Percentiles rank a stretch among this genome's conserved stretches.
Evolutionary conservation across 805 yeast genomes (phyloP).

Genomic region (Myxozyma vanderwaltii): DNA sequence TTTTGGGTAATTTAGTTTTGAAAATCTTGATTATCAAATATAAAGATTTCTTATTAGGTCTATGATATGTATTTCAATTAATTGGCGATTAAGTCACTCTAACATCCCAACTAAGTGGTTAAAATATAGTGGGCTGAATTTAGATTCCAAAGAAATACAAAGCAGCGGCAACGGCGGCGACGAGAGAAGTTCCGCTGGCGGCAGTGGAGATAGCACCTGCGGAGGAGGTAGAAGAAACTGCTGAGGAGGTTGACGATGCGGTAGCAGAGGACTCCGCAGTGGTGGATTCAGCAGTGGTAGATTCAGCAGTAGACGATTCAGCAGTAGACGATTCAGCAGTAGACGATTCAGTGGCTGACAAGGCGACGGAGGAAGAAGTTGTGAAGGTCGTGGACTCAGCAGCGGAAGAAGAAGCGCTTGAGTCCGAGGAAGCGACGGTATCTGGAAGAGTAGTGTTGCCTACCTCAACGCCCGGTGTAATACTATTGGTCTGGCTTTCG

Average conservation of each 20-base stretch:
- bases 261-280: constrained; percentile 1
- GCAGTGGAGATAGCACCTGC: constrained; percentile 11
- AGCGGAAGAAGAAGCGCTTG: constrained; percentile 5
- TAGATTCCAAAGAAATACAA: neutral
- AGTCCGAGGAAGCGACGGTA: constrained; percentile 6
- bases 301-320: neutral
- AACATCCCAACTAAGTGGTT: too few relatives aligned
- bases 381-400: constrained; percentile 4
- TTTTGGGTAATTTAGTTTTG: too few relatives aligned
- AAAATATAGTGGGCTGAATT: too few relatives aligned
- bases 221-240: constrained; percentile 17
- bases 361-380: constrained; percentile 15
- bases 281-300: constrained; percentile 12
- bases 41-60: too few relatives aligned
- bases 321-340: constrained; percentile 2
- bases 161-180: constrained; percentile 1
- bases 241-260: constrained; percentile 17
- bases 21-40: too few relatives aligned
- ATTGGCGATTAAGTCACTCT: too few relatives aligned
- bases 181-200: neutral
- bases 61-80: too few relatives aligned
- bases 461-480: constrained; percentile 14
- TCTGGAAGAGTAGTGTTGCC: constrained; percentile 23
- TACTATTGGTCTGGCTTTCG: constrained; percentile 12
- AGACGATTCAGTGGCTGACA: constrained; percentile 2